These are phyloP conservation scores for Wickerhamomyces ciferrii DNA, from an alignment of 805 yeast genomes.

Conservation along the genomic window DNA sequence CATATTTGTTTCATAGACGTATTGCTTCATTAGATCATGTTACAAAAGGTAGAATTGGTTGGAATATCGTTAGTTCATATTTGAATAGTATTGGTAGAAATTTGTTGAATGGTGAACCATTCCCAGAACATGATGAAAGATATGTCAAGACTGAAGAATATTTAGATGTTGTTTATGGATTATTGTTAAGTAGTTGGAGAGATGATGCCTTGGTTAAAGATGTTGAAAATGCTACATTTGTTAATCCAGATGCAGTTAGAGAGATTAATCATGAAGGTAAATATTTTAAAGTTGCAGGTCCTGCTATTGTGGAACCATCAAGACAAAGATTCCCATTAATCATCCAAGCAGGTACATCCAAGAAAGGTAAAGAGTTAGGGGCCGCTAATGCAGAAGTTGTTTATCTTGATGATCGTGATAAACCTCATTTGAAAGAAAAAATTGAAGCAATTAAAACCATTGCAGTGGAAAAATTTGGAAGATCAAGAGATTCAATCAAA, in stretches of 20 bases:
- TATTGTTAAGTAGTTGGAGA: conserved; percentile 34
- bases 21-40: conserved; percentile 36
- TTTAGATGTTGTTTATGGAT: conserved; percentile 30
- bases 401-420: background rate
- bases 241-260: background rate
- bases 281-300: background rate
- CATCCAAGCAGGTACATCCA: conserved; percentile 36
- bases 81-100: conserved; percentile 35
- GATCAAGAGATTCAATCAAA: conserved; percentile 31
- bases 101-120: conserved; percentile 25
- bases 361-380: conserved; percentile 33
- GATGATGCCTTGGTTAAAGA: conserved; percentile 24
- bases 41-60: conserved; percentile 37
- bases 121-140: conserved; percentile 24
- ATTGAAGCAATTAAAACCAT: conserved; percentile 2
- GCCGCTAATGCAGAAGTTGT: conserved; percentile 28
- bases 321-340: conserved; percentile 36
- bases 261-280: background rate
- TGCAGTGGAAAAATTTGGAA: conserved; percentile 29
- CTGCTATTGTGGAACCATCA: conserved; percentile 22
- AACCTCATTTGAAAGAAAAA: background rate
- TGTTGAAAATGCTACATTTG: background rate
- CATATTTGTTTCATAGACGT: conserved; percentile 33
- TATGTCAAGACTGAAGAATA: conserved; percentile 27
- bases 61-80: conserved; percentile 38